These are phyloP conservation scores for Hericium coralloides DNA, from an alignment of 768 basidiomycete species.

Conservation along the genomic window DNA sequence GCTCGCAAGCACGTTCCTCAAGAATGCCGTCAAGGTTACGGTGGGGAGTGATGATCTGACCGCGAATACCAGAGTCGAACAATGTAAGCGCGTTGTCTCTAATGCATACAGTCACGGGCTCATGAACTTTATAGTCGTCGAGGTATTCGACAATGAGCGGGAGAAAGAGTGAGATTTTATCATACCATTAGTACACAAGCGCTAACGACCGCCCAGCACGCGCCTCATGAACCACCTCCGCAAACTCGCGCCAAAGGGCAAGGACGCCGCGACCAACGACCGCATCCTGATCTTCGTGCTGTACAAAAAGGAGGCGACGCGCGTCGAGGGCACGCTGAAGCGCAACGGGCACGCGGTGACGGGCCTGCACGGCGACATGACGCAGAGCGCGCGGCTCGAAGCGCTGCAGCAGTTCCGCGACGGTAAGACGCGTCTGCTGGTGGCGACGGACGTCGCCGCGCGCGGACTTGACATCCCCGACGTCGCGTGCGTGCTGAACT, in stretches of 20 bases:
- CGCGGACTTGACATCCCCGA: conserved; percentile 96
- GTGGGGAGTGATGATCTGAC: conserved; percentile 94
- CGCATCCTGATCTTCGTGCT: conserved; percentile 89
- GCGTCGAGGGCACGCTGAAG: conserved; percentile 75
- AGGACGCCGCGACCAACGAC: conserved; percentile 44
- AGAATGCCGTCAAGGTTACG: conserved; percentile 78
- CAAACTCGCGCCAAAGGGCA: conserved; percentile 51
- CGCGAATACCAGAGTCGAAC: conserved; percentile 91
- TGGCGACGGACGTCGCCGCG: conserved; percentile 97
- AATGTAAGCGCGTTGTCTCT: conserved; percentile 28
- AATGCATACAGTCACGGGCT: neutral
- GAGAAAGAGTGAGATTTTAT: conserved; percentile 63
- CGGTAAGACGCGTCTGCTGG: conserved; percentile 72
- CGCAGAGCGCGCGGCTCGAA: conserved; percentile 75
- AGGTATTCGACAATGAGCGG: conserved; percentile 79
- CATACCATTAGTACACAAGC: neutral
- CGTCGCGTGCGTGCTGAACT: conserved; percentile 90
- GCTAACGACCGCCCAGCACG: conserved; percentile 29
- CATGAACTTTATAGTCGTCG: conserved; percentile 37
- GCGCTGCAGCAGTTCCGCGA: conserved; percentile 82
- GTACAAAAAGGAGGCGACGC: conserved; percentile 94
- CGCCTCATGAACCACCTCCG: conserved; percentile 52
- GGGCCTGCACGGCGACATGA: conserved; percentile 86
- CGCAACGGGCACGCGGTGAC: conserved; percentile 71
- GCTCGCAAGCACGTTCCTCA: conserved; percentile 82